Evolutionary conservation across 768 basidiomycete genomes (phyloP).

Genomic region (Kwoniella heveanensis): DNA sequence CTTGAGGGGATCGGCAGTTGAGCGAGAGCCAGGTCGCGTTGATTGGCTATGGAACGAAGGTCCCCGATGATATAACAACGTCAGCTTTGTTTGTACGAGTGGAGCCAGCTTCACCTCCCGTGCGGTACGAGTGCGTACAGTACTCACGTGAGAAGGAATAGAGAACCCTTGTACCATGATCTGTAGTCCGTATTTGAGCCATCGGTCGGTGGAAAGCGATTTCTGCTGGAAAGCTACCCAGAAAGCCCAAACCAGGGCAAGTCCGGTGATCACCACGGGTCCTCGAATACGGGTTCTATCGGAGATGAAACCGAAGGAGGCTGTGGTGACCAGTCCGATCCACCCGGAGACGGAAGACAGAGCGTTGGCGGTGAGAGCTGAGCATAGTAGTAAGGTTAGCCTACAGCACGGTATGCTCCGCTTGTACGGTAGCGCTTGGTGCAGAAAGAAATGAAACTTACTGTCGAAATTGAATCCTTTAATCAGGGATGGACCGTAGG

Average conservation of each 20-base stretch:
- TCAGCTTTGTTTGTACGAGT: too few species aligned
- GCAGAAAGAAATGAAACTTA: slow-evolving; percentile 12
- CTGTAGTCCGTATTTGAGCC: slow-evolving; percentile 34
- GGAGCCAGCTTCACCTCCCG: neutral
- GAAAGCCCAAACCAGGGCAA: slow-evolving; percentile 31
- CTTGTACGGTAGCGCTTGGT: neutral
- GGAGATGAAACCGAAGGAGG: slow-evolving; percentile 31
- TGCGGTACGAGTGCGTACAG: slow-evolving; percentile 4
- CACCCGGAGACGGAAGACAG: slow-evolving; percentile 47
- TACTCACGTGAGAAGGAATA: slow-evolving; percentile 30
- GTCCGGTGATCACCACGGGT: slow-evolving; percentile 29
- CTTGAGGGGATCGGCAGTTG: slow-evolving; percentile 38
- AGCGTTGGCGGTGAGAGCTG: slow-evolving; percentile 46
- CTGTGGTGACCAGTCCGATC: slow-evolving; percentile 33
- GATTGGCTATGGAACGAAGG: slow-evolving; percentile 28
- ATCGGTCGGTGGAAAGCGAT: slow-evolving; percentile 28
- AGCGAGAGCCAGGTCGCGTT: slow-evolving; percentile 50
- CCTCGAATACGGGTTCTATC: slow-evolving; percentile 41
- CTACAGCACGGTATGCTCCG: too few species aligned
- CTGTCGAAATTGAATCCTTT: slow-evolving; percentile 40
- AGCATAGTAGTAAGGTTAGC: neutral
- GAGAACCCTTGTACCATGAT: slow-evolving; percentile 28
- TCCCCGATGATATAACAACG: too few species aligned
- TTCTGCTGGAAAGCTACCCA: slow-evolving; percentile 43
- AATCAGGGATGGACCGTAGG: slow-evolving; percentile 36